Conservation (phyloP, 805 yeast genomes). For the Saturnispora ahearnii region DNA sequence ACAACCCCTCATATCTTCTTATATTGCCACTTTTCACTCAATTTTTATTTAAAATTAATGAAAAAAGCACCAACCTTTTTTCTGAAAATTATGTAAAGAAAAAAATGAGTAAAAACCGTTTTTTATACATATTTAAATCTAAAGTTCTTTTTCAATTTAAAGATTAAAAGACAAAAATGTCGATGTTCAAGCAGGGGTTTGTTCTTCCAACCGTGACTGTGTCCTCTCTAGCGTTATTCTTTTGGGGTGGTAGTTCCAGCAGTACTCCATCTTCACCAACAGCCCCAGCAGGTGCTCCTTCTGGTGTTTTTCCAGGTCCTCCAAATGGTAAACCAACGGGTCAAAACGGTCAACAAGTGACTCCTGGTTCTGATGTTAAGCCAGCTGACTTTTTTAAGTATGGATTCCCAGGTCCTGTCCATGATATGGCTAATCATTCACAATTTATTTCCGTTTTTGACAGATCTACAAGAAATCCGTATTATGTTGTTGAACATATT, state of each 20-base stretch:
- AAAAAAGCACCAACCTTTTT: not conserved
- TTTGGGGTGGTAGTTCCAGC: constrained; percentile 22
- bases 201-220: constrained; percentile 17
- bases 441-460: constrained; percentile 86
- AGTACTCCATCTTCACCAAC: constrained; percentile 15
- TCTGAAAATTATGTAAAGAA: not conserved
- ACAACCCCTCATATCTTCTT: not conserved
- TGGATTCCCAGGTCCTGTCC: constrained; percentile 94
- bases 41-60: not conserved
- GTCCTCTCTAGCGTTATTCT: constrained; percentile 20
- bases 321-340: constrained; percentile 7
- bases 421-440: constrained; percentile 62
- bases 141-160: no score
- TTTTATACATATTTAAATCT: not conserved
- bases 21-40: not conserved
- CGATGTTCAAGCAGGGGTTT: constrained; percentile 13
- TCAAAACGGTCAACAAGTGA: not conserved
- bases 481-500: constrained; percentile 78
- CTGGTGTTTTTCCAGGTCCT: constrained; percentile 5
- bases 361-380: constrained; percentile 34
- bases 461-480: constrained; percentile 76
- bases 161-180: not conserved
- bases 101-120: not conserved
- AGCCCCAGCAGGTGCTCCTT: constrained; percentile 12
- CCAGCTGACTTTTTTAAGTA: constrained; percentile 82